Evolutionary conservation across 345 rosid species (phyloP).

Genomic region (Lumnitzera littorea): DNA sequence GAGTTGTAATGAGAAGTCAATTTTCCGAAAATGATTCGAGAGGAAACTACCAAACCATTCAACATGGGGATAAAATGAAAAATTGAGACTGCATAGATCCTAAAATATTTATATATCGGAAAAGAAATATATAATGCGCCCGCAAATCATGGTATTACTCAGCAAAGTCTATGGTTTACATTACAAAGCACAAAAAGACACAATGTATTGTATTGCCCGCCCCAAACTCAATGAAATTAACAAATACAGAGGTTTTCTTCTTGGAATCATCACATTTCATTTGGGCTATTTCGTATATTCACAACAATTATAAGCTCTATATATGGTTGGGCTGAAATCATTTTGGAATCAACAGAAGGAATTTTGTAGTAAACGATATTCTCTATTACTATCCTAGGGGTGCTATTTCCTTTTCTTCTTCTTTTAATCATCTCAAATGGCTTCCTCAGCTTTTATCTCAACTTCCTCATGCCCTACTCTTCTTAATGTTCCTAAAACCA

Average conservation of each 20-base stretch:
- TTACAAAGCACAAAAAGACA: background rate
- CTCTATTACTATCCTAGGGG: background rate
- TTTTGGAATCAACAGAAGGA: background rate
- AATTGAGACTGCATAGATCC: no score
- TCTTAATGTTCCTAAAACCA: background rate
- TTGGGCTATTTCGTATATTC: background rate
- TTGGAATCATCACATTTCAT: constrained; percentile 3
- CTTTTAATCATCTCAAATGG: constrained; percentile 1
- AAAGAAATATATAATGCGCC: no score
- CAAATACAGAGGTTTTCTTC: background rate
- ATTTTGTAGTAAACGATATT: background rate
- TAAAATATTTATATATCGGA: no score
- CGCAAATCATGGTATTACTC: no score
- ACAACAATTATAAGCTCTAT: background rate
- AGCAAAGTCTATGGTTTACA: background rate
- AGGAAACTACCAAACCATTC: no score
- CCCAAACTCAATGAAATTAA: background rate
- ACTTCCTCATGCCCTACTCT: background rate
- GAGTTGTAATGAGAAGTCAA: no score
- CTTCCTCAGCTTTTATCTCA: constrained; percentile 1
- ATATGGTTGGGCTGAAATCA: background rate
- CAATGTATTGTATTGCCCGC: constrained; percentile 5
- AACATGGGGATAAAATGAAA: no score
- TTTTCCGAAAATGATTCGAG: no score
- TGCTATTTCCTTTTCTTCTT: no score